Evolutionary conservation across 495 filamentous ascomycete species (phyloP), one percentile per base, ranked within the genome.

Genomic region (Podospora anserina): DNA sequence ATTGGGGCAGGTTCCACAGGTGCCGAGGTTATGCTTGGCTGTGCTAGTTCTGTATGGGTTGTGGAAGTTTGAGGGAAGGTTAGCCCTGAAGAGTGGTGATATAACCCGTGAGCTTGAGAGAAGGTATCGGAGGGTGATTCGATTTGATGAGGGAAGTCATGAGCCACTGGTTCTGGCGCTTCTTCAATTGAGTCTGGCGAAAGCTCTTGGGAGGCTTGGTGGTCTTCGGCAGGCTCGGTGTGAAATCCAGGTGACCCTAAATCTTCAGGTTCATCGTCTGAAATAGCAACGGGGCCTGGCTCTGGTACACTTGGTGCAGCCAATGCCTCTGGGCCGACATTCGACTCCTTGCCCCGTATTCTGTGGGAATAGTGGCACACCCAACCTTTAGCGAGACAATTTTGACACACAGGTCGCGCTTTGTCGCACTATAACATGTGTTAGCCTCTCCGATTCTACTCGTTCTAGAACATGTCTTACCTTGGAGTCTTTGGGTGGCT

Each of bases 371-470:
- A 84, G 54, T 76, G 28, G 59, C 82, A 84, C 19, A 68, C 62
- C 5, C 70, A 60, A 0, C 71, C 75, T 2, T 72, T 63, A 1
- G 70, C 67, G 59, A 72, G 18, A 62, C 82, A 84, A 27, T 75
- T 66, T 16, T 76, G 73, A 69, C 81, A 84, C 15, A 64, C 71
- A 20, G 82, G 81, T 63, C 76, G 76, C 18, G 70, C 72, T 58
- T 80, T 81, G 23, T 79, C 77, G 66, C 82, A 84, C 79, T 83
- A 34, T 5, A 60, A 2, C n/a, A 13, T 28, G 15, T 70, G 63
- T 74, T 55, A 72, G 63, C 55, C 23, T 11, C 16, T 1, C 15
- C 23, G n/a, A 11, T 9, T 19, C n/a, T 19, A 7, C 23, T 20
- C 6, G 3, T 7, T 15, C 7, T 58, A 5, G n/a, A 7, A 20